Evolutionary conservation across 2,329 filamentous ascomycete genomes (phyloP).

Genomic region (Microsporum ferrugineum): DNA sequence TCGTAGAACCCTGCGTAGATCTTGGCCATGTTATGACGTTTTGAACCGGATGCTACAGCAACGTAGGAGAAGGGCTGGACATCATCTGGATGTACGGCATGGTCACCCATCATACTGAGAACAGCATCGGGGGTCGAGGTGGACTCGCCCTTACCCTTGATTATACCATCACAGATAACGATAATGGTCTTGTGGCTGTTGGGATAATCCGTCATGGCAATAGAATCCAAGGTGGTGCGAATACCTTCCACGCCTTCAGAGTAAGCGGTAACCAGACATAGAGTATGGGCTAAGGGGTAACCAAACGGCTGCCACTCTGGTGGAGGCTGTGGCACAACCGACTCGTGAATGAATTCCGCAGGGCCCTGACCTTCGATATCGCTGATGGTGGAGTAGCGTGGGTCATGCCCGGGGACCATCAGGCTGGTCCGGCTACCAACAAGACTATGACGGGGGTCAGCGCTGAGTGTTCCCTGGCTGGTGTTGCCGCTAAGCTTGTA

Average conservation of each 20-base stretch:
- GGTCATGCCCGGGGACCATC: constrained; percentile 44
- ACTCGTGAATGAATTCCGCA: constrained; percentile 89
- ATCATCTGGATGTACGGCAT: constrained; percentile 64
- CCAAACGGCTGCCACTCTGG: constrained; percentile 96
- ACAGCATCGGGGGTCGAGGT: constrained; percentile 82
- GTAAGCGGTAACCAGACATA: constrained; percentile 92
- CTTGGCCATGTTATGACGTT: constrained; percentile 99
- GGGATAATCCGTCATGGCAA: constrained; percentile 95
- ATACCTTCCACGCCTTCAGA: constrained; percentile 91
- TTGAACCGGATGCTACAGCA: constrained; percentile 86
- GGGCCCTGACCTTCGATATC: constrained; percentile 65
- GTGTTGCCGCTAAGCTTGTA: constrained; percentile 51
- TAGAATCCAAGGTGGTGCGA: constrained; percentile 85
- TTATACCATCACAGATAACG: constrained; percentile 92
- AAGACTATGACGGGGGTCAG: constrained; percentile 33
- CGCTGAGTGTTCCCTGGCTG: constrained; percentile 45
- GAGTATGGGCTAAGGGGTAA: constrained; percentile 82
- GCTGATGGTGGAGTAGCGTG: constrained; percentile 44
- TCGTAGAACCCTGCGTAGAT: constrained; percentile 97
- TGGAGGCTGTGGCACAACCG: constrained; percentile 89
- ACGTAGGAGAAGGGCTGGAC: constrained; percentile 91
- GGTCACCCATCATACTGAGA: constrained; percentile 88
- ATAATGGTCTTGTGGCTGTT: constrained; percentile 98
- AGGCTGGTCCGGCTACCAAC: constrained; percentile 46
- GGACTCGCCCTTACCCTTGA: constrained; percentile 86